phyloP scores from a whole-genome alignment of 305 asterid genomes.

The Petunia hybrid region DNA sequence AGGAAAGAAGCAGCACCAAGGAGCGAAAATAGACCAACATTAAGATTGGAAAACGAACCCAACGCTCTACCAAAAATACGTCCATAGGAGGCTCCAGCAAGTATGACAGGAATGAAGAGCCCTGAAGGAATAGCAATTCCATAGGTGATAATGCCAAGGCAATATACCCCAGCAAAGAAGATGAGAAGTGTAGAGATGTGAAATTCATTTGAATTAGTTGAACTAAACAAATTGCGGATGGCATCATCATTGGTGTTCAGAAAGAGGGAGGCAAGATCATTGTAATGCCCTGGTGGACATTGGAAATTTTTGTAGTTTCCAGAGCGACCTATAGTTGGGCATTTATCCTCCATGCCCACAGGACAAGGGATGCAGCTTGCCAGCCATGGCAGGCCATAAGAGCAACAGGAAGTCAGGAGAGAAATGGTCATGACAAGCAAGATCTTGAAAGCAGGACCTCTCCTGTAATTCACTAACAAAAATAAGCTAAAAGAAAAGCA shows the following conservation, averaged over 20 bases:
- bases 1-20: slow-evolving; percentile 95
- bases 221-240: slow-evolving; percentile 76
- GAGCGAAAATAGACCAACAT: slow-evolving; percentile 72
- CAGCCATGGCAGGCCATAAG: slow-evolving; percentile 81
- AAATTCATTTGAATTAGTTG: slow-evolving; percentile 57
- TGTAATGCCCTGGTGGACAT: slow-evolving; percentile 70
- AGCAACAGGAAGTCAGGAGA: slow-evolving; percentile 79
- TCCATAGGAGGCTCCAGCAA: slow-evolving; percentile 93
- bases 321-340: slow-evolving; percentile 74
- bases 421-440: slow-evolving; percentile 68
- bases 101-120: slow-evolving; percentile 39
- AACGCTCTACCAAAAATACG: slow-evolving; percentile 71
- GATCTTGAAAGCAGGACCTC: slow-evolving; percentile 70
- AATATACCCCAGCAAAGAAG: slow-evolving; percentile 51
- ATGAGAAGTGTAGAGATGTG: slow-evolving; percentile 59
- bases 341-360: slow-evolving; percentile 46
- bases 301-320: slow-evolving; percentile 83
- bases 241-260: slow-evolving; percentile 90
- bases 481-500: slow-evolving; percentile 29
- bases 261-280: slow-evolving; percentile 86
- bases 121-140: slow-evolving; percentile 92
- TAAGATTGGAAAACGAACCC: slow-evolving; percentile 63
- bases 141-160: slow-evolving; percentile 56
- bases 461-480: slow-evolving; percentile 57
- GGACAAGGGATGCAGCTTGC: slow-evolving; percentile 82